Percentiles rank a stretch among this genome's conserved stretches.
Evolutionary conservation across 768 basidiomycete genomes (phyloP).

Genomic region (Lactarius sanguifluus): DNA sequence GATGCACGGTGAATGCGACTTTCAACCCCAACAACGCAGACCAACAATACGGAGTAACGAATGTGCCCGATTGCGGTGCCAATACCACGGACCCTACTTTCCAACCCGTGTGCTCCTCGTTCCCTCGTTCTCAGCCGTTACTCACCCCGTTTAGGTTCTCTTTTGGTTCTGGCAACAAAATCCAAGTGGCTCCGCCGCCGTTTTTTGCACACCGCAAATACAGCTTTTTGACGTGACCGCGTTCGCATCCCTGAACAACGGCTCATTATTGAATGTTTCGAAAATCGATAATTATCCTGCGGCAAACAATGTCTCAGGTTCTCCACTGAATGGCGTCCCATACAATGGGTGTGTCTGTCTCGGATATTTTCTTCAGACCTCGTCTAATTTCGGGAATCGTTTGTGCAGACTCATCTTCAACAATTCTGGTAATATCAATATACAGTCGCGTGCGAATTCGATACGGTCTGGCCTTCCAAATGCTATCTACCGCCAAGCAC

Average conservation of each 20-base stretch:
- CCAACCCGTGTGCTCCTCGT: constrained; percentile 39
- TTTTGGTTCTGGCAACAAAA: constrained; percentile 60
- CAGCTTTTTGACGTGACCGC: constrained; percentile 44
- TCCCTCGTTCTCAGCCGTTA: neutral
- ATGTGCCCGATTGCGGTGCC: constrained; percentile 38
- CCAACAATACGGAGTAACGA: constrained; percentile 52
- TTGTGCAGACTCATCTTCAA: constrained; percentile 27
- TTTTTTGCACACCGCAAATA: constrained; percentile 61
- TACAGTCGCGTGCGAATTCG: constrained; percentile 51
- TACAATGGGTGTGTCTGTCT: constrained; percentile 56
- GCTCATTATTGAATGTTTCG: constrained; percentile 42
- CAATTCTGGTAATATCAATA: constrained; percentile 41
- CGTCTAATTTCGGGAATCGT: neutral
- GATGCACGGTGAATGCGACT: constrained; percentile 42
- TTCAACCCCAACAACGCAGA: constrained; percentile 42
- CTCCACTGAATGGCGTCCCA: constrained; percentile 44
- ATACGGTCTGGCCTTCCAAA: constrained; percentile 55
- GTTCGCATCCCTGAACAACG: constrained; percentile 45
- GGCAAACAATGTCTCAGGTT: constrained; percentile 54
- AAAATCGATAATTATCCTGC: constrained; percentile 34
- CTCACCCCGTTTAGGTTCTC: constrained; percentile 42
- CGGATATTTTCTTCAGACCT: neutral
- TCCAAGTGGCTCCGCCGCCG: constrained; percentile 37
- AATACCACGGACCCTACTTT: constrained; percentile 38
- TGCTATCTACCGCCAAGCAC: constrained; percentile 57